Evolutionary conservation across 2,329 filamentous ascomycete genomes (phyloP).

Genomic region (Aureobasidium melanogenum): DNA sequence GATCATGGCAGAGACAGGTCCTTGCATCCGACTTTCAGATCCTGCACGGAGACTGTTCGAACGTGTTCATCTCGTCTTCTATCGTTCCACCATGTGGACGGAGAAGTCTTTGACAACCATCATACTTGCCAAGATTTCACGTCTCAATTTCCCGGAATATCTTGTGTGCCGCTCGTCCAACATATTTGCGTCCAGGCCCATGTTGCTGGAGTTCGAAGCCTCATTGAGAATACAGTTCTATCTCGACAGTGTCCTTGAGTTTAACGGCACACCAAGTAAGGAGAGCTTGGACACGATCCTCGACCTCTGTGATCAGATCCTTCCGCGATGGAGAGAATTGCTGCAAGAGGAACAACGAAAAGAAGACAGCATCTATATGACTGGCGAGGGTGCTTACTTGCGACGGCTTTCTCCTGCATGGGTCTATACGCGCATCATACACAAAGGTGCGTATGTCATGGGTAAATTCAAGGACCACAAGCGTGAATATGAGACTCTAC

Average conservation of each 20-base stretch:
- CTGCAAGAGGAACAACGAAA: slow-evolving; percentile 67
- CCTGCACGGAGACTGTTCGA: slow-evolving; percentile 75
- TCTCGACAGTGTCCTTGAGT: slow-evolving; percentile 75
- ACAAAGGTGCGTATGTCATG: slow-evolving; percentile 73
- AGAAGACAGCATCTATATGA: slow-evolving; percentile 68
- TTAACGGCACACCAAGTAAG: slow-evolving; percentile 59
- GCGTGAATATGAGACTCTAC: slow-evolving; percentile 65
- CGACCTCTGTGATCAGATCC: slow-evolving; percentile 62
- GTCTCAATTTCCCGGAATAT: slow-evolving; percentile 80
- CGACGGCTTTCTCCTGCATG: slow-evolving; percentile 84
- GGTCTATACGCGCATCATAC: slow-evolving; percentile 85
- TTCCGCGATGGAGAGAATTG: slow-evolving; percentile 70
- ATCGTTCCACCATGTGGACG: slow-evolving; percentile 92
- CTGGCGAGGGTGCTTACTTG: slow-evolving; percentile 79
- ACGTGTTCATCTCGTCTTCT: slow-evolving; percentile 90
- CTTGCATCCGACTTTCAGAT: slow-evolving; percentile 73
- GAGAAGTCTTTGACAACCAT: slow-evolving; percentile 94
- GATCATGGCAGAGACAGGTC: slow-evolving; percentile 67
- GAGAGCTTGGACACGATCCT: slow-evolving; percentile 60
- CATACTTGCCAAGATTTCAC: slow-evolving; percentile 83
- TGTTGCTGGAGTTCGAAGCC: slow-evolving; percentile 81
- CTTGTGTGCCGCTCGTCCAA: slow-evolving; percentile 82
- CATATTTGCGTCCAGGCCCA: slow-evolving; percentile 69
- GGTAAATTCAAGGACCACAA: slow-evolving; percentile 74
- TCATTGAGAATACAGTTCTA: slow-evolving; percentile 72